Evolutionary conservation across 257 asterid species (phyloP).

Genomic region (Nyctanthes arbortristis): DNA sequence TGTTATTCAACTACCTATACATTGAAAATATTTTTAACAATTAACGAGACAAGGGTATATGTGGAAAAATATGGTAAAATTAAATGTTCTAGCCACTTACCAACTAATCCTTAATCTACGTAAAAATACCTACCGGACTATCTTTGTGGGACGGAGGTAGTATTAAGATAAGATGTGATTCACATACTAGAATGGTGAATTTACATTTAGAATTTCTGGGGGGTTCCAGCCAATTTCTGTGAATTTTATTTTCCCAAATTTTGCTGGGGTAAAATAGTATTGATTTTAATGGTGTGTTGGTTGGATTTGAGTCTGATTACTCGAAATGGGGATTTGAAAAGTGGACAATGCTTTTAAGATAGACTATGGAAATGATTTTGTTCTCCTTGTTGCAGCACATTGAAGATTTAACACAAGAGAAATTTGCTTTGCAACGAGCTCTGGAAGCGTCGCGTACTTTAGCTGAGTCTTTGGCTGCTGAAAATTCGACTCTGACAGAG

Average conservation of each 20-base stretch:
- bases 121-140: too few species aligned
- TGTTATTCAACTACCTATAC: too few species aligned
- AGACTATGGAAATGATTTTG: background rate
- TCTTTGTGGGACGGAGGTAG: too few species aligned
- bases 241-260: background rate
- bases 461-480: slow-evolving; percentile 90
- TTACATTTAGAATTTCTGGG: slow-evolving; percentile 4
- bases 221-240: background rate
- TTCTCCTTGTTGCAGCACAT: slow-evolving; percentile 63
- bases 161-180: background rate
- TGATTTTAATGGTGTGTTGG: background rate
- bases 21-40: too few species aligned
- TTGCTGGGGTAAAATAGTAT: background rate
- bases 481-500: slow-evolving; percentile 90
- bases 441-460: slow-evolving; percentile 88
- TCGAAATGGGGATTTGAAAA: slow-evolving; percentile 15
- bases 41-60: too few species aligned
- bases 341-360: slow-evolving; percentile 4
- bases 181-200: background rate
- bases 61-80: too few species aligned
- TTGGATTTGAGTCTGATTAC: background rate
- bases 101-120: too few species aligned
- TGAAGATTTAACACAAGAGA: slow-evolving; percentile 95
- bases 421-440: slow-evolving; percentile 93
- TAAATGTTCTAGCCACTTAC: too few species aligned